Evolutionary conservation across 208 protist genomes (phyloP).

Genomic region (Trypanosoma brucei): DNA sequence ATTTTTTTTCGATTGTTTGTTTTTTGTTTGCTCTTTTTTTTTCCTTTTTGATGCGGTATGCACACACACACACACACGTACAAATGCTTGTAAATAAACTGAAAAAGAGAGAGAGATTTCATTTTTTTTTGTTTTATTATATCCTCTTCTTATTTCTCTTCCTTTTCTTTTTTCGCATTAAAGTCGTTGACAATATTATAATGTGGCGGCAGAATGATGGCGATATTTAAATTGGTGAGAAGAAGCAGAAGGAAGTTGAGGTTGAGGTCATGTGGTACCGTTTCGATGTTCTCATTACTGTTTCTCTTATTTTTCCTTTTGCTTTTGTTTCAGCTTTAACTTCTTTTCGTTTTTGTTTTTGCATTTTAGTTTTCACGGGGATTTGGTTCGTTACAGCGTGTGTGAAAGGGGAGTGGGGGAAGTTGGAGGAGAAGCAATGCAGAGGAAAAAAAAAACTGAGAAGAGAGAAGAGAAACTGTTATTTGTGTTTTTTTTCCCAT

Average conservation of each 20-base stretch:
- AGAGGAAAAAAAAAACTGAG: not conserved
- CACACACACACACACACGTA: slow-evolving; percentile 2
- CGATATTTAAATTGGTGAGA: not conserved
- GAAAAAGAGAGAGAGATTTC: not conserved
- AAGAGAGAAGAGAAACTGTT: not conserved
- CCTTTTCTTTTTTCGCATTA: not conserved
- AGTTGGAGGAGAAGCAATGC: not conserved
- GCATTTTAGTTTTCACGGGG: no score
- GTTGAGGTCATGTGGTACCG: not conserved
- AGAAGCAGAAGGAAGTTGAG: not conserved
- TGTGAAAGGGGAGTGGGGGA: not conserved
- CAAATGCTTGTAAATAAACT: no score
- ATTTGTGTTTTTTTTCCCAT: slow-evolving; percentile 3
- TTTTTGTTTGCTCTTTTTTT: slow-evolving; percentile 4
- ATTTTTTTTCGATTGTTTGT: slow-evolving; percentile 9
- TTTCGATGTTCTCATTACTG: no score
- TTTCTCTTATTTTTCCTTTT: no score
- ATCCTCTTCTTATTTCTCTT: slow-evolving; percentile 2
- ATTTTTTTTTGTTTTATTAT: slow-evolving; percentile 1
- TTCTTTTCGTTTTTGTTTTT: no score
- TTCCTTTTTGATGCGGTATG: not conserved
- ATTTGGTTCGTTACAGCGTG: no score
- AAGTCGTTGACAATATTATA: no score
- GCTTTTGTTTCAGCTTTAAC: no score
- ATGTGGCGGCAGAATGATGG: no score